Evolutionary conservation across 1,284 basidiomycete species (phyloP), one percentile per base, ranked within the genome.

Genomic region (Pterula multifida): DNA sequence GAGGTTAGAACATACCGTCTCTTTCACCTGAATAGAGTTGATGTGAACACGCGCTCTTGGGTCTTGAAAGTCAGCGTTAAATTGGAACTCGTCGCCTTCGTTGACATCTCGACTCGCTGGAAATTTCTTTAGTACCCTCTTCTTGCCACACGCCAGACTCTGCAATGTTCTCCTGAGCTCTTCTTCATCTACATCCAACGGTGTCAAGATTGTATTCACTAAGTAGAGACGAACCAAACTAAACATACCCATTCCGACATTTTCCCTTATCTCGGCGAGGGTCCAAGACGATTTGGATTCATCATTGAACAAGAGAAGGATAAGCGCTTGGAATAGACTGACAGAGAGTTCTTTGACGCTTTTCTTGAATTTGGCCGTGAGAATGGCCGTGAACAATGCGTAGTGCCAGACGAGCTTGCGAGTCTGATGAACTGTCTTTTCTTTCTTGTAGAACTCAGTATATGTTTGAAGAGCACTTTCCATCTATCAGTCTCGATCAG

Each of bases 21-120:
- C 87, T 61, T 93, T 92, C 45, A 86, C 85, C 66, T 98, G 95
- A 55, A 98, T 96, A 49, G 93, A 90, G 62, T 95, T 97, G 69
- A 98, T 95, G 64, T 90, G 88, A 46, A 98, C 80, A 58, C 85
- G 87, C 47, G 81, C 70, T 22, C 81, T 75, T 4, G 85, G 76
- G 61, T 95, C 89, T 39, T 81, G 80, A 64, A 98, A 96, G 15
- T 78, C 79, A 45, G 79, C 71, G 65, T 98, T 97, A 70, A 88
- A 90, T 26, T 65, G 64, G 63, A 98, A 95, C 49, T 77, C 64
- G 63, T 98, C 95, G 0, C 65, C 70, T 36, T 86, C 78, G 26
- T 81, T 64, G 32, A 98, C 84, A 19, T 96, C 92, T 58, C 78
- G 81, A 2, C 90, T 88, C 1, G 68, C 66, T 0, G 95, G 91